Base-by-base conservation (phyloP, 331 rosid species). In the Saraca asoca region DNA sequence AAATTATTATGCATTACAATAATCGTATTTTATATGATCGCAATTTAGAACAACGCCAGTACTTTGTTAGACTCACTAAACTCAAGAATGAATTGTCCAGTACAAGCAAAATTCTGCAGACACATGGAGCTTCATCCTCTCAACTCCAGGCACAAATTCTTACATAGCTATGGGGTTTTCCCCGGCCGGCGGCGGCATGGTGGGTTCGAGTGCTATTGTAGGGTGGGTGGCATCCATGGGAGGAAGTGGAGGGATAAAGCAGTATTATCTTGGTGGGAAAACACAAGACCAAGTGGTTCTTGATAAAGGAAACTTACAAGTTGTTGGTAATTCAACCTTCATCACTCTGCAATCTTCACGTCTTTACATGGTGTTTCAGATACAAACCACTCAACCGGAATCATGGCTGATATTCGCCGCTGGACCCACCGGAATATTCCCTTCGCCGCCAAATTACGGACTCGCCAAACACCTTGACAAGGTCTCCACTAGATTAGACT, bases 111-210 rank as follows among this genome's bases (percentile, higher is more conserved):
- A 77, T 9, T 64, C 82, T 61, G 8, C 82, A 46, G 68, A 78
- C 68, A 50, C 61, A 37, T 89, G 96, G 96, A 83, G 89, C 74
- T 87, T 89, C 75, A 75, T 89, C 49, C 86, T 89, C 24, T 89
- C 96, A 34, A 71, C 91, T 16, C 95, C 91, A 5, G 77, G 72
- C 35, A 71, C 78, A 51, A 76, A 78, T 56, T 81, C 95, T 5
- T 89, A 75, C 79, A 72, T 85, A 68, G 95, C 88, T 13, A 85
- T 89, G 58, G 96, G 91, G 9, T 89, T 89, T 78, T 89, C 31
- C 2, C 31, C 96, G 9, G 59, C 71, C 35, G 58, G 15, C 7
- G 95, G 96, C 0, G n/a, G 13, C 45, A 89, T 89, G 96, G 86
- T 70, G 39, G 85, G 89, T 1, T 89, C 96, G 29, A 89, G 95